These are phyloP conservation scores for Drechslera avenae DNA, from an alignment of 2,329 filamentous ascomycete species.

Conservation along the genomic window DNA sequence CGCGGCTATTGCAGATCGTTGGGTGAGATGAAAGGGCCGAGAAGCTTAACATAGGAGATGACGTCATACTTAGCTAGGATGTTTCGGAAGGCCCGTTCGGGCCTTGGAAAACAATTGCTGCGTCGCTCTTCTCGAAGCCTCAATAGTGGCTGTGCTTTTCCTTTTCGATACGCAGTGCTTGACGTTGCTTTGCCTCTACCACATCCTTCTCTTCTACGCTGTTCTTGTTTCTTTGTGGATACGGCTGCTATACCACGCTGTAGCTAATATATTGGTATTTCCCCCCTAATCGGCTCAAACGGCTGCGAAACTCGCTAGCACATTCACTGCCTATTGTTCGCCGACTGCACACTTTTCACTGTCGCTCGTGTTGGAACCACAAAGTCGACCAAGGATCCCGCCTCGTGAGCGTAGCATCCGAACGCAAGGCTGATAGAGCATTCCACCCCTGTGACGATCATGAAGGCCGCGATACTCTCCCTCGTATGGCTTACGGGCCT, in stretches of 20 bases:
- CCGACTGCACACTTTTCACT: background rate
- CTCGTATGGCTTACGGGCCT: constrained; percentile 35
- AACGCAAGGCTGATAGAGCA: background rate
- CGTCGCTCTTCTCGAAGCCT: constrained; percentile 1
- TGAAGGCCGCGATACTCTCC: constrained; percentile 28
- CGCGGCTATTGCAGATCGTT: constrained; percentile 21
- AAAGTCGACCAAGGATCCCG: background rate
- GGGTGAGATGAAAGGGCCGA: constrained; percentile 11
- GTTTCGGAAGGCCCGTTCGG: constrained; percentile 11
- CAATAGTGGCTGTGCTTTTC: too few species aligned
- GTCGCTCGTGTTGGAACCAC: background rate
- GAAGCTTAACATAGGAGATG: constrained; percentile 21
- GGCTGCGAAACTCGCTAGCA: constrained; percentile 1
- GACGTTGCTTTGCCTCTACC: background rate
- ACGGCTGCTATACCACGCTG: background rate
- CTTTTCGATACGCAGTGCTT: background rate
- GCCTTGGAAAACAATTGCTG: constrained; percentile 14
- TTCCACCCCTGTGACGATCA: constrained; percentile 19
- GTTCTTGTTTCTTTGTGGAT: background rate
- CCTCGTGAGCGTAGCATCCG: background rate
- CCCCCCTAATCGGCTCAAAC: constrained; percentile 1
- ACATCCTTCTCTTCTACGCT: background rate
- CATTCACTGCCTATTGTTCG: background rate
- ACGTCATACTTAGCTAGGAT: constrained; percentile 25
- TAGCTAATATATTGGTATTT: background rate